phyloP scores from a whole-genome alignment of 768 basidiomycete genomes.

The Lactarius hengduanensis region DNA sequence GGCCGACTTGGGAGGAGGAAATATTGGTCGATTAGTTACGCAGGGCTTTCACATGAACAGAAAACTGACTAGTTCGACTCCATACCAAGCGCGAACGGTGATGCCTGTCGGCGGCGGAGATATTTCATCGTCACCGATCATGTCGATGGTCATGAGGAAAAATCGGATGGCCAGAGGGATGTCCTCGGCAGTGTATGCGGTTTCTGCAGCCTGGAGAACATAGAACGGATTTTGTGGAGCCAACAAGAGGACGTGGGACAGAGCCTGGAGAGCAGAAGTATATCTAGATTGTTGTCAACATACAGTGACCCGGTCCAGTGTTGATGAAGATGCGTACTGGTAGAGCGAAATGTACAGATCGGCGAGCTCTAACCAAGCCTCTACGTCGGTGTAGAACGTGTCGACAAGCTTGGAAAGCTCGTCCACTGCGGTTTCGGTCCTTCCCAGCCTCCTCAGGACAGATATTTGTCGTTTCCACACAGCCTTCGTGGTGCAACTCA shows the following conservation, averaged over 20 bases:
- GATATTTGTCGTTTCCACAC: slow-evolving; percentile 82
- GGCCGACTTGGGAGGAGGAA: slow-evolving; percentile 6
- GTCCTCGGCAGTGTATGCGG: slow-evolving; percentile 78
- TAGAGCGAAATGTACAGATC: slow-evolving; percentile 74
- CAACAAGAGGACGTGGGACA: slow-evolving; percentile 79
- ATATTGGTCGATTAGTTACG: background rate
- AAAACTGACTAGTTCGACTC: slow-evolving; percentile 68
- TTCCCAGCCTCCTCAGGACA: slow-evolving; percentile 61
- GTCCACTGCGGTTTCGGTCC: slow-evolving; percentile 62
- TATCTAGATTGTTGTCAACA: slow-evolving; percentile 50
- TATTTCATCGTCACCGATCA: slow-evolving; percentile 60
- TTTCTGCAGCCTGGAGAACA: slow-evolving; percentile 82
- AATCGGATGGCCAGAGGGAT: slow-evolving; percentile 73
- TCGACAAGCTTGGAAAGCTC: slow-evolving; percentile 76
- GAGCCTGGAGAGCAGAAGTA: slow-evolving; percentile 63
- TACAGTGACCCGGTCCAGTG: background rate
- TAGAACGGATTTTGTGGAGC: slow-evolving; percentile 86
- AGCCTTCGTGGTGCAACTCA: slow-evolving; percentile 41
- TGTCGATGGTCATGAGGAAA: slow-evolving; percentile 77
- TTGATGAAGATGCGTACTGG: slow-evolving; percentile 50
- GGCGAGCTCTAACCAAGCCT: slow-evolving; percentile 85
- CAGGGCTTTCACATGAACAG: too few relatives aligned
- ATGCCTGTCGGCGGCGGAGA: slow-evolving; percentile 50
- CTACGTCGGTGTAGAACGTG: slow-evolving; percentile 84
- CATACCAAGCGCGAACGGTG: slow-evolving; percentile 75